Conservation (phyloP, 371 early-diverging fungal genomes). For the Mucor ambiguus region DNA sequence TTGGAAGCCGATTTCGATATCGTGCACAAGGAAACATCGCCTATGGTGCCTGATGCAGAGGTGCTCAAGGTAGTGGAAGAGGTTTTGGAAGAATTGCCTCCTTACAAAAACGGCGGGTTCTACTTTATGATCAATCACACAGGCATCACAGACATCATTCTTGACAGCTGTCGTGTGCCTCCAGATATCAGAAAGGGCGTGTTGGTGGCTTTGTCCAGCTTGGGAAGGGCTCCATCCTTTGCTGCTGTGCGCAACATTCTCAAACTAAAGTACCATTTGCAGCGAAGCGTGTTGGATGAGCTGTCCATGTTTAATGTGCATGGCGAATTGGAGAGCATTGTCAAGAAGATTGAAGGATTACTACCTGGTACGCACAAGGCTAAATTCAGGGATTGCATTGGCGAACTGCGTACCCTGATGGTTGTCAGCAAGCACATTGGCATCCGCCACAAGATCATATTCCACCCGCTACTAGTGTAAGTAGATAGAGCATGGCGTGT, state of each 20-base stretch:
- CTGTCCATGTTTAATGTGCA: conserved; percentile 66
- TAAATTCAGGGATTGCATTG: conserved; percentile 49
- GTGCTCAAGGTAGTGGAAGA: conserved; percentile 86
- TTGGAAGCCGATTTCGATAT: conserved; percentile 93
- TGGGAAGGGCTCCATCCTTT: conserved; percentile 61
- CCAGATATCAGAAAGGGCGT: conserved; percentile 60
- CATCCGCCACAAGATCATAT: conserved; percentile 64
- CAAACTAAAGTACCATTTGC: conserved; percentile 60
- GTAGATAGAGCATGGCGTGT: conserved; percentile 9
- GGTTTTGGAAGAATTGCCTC: conserved; percentile 78
- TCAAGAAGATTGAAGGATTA: conserved; percentile 60
- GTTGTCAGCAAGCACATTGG: conserved; percentile 61
- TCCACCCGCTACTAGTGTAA: conserved; percentile 72
- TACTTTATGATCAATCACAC: conserved; percentile 63
- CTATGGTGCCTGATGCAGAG: conserved; percentile 89
- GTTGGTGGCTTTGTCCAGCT: conserved; percentile 57
- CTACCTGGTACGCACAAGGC: conserved; percentile 56
- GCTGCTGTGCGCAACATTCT: conserved; percentile 67
- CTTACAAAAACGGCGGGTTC: conserved; percentile 61
- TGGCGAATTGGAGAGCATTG: conserved; percentile 57
- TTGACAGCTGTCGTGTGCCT: conserved; percentile 67
- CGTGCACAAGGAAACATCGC: conserved; percentile 66
- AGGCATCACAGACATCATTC: conserved; percentile 62
- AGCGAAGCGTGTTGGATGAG: conserved; percentile 64
- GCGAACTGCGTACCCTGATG: conserved; percentile 53